Conservation (phyloP, 805 yeast species). For the Wickerhamiella azyma region DNA sequence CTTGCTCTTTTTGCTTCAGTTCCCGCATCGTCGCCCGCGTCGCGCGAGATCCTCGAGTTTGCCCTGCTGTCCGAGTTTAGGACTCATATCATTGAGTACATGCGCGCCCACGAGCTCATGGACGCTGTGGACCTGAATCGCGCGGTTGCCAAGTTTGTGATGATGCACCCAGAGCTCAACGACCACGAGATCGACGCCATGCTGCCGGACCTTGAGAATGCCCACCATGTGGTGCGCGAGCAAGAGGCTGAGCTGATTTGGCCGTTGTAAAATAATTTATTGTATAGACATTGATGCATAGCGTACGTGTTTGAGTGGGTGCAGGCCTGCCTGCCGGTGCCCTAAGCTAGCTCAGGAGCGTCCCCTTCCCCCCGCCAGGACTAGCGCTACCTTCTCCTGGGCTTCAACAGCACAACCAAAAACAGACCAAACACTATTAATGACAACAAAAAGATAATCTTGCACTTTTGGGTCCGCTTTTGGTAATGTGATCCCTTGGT, state of each 20-base stretch:
- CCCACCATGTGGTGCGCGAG: not conserved
- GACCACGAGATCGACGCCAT: constrained; percentile 10
- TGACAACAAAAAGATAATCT: constrained; percentile 59
- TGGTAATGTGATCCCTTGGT: constrained; percentile 68
- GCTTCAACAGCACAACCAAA: constrained; percentile 52
- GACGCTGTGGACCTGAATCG: constrained; percentile 9
- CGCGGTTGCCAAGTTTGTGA: constrained; percentile 7
- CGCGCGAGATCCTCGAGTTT: constrained; percentile 11
- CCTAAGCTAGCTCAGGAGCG: no score
- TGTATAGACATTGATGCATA: constrained; percentile 1
- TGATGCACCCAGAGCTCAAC: constrained; percentile 1
- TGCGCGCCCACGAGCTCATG: constrained; percentile 5
- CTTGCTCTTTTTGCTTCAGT: constrained; percentile 17
- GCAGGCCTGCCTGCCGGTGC: no score
- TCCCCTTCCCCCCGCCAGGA: no score
- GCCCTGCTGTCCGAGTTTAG: constrained; percentile 12
- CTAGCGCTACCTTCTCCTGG: constrained; percentile 15
- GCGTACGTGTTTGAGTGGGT: not conserved
- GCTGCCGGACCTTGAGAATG: constrained; percentile 7
- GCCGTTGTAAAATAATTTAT: constrained; percentile 8
- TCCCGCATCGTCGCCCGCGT: constrained; percentile 11
- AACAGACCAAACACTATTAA: constrained; percentile 60
- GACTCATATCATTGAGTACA: constrained; percentile 3
- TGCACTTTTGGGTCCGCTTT: constrained; percentile 81
- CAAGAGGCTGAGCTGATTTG: constrained; percentile 11